These are phyloP conservation scores for Pseudogymnoascus sp. DNA, from an alignment of 2,329 filamentous ascomycete species.

Conservation along the genomic window DNA sequence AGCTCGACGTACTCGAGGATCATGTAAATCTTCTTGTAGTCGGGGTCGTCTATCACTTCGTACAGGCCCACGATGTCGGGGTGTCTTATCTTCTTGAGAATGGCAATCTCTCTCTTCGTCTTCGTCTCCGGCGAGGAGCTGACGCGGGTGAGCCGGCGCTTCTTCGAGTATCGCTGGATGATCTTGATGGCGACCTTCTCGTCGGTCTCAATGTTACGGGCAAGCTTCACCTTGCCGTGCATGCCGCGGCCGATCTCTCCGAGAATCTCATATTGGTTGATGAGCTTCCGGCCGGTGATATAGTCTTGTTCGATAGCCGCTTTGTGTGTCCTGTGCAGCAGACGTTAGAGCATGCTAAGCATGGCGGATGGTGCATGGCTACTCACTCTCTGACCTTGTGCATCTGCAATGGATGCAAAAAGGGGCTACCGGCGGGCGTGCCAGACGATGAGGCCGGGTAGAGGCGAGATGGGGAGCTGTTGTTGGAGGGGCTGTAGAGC, in stretches of 20 bases:
- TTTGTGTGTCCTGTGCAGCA: constrained; percentile 62
- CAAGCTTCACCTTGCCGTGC: constrained; percentile 96
- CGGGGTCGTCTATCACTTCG: constrained; percentile 95
- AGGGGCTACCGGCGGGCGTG: constrained; percentile 47
- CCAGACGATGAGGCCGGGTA: constrained; percentile 42
- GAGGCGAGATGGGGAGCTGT: constrained; percentile 23
- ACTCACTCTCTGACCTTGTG: constrained; percentile 71
- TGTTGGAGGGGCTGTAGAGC: constrained; percentile 47
- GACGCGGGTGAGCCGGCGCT: constrained; percentile 79
- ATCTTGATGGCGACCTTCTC: constrained; percentile 96
- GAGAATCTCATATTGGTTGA: constrained; percentile 97
- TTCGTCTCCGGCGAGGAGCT: constrained; percentile 59
- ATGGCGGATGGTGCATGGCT: neutral
- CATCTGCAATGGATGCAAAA: constrained; percentile 61
- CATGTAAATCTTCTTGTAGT: constrained; percentile 96
- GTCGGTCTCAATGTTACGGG: constrained; percentile 65
- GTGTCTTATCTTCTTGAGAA: constrained; percentile 95
- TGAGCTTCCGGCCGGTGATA: constrained; percentile 84
- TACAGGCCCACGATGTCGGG: constrained; percentile 93
- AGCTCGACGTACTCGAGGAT: constrained; percentile 91
- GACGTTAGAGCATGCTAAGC: constrained; percentile 12
- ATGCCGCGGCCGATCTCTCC: constrained; percentile 93
- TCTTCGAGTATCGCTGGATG: constrained; percentile 90
- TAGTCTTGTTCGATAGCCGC: constrained; percentile 84
- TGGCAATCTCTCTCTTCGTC: constrained; percentile 93